Evolutionary conservation across 495 filamentous ascomycete genomes (phyloP), one percentile per base, ranked within the genome.

Genomic region (Baudoinia panamericana): DNA sequence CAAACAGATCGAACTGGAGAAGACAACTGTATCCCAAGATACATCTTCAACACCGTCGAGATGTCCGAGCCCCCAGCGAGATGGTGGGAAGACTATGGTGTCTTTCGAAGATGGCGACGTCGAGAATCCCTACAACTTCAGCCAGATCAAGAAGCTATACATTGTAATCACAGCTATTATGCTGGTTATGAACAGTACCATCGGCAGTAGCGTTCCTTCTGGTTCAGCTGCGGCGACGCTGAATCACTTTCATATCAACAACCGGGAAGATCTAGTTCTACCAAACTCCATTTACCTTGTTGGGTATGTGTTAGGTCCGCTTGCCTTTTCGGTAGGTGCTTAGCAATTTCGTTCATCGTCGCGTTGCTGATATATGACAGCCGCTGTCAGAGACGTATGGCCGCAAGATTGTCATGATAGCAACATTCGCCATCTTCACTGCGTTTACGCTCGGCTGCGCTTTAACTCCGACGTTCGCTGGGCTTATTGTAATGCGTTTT

Each of bases 211-310:
- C 0, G 59, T 87, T 12, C 76, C 80, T 1, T 72, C 72, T 41
- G 77, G 72, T 49, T 72, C 72, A 28, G 72, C 71, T 28, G 64
- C 63, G 4, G 69, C 64, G 34, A 78, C 82, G 13, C 59, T 67
- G 0, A 47, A 58, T 6, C 65, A 77, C 40, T 84, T 76, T 60
- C 41, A 66, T 36, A 59, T 84, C 37, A 67, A 64, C 2, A 68
- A 71, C 25, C 53, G 76, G 30, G 59, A 62, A 30, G 63, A 70
- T 13, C 62, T 75, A 9, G 74, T 82, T n/a, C 64, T 90, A 5
- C 82, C 82, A 9, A 82, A 80, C 0, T 81, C 80, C 0, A 71
- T 85, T 1, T 90, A 75, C 42, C 63, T 86, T 0, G 64, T 85
- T 18, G 83, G 80, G 22, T 84, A 82, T 46, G 64, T 76, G 10